Percentiles rank a stretch among this genome's conserved stretches.
Conservation (phyloP, 2,329 filamentous ascomycete genomes). For the Chaetothyriales sp. region DNA sequence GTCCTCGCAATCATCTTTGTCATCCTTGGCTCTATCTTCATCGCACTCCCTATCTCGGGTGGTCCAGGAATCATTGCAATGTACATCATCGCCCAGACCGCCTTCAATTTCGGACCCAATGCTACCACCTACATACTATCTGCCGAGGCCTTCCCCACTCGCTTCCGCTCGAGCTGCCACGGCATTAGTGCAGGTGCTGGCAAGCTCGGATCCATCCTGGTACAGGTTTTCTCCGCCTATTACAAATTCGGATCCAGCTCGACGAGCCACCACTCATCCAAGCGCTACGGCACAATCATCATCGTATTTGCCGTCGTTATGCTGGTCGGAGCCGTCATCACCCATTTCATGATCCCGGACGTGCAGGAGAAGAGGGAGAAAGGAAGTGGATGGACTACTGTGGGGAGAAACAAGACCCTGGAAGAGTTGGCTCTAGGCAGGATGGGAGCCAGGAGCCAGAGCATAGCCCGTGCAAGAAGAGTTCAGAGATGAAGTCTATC, state of each 20-base stretch:
- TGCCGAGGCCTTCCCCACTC: constrained; percentile 42
- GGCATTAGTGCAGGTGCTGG: constrained; percentile 39
- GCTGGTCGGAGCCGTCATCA: constrained; percentile 27
- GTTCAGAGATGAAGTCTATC: neutral
- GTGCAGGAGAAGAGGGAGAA: constrained; percentile 20
- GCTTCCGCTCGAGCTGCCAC: constrained; percentile 39
- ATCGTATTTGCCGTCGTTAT: constrained; percentile 29
- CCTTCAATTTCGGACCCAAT: constrained; percentile 35
- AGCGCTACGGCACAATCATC: constrained; percentile 26
- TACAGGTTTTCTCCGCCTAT: constrained; percentile 27
- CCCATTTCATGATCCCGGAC: constrained; percentile 28
- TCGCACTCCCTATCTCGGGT: constrained; percentile 22
- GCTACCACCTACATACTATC: constrained; percentile 34
- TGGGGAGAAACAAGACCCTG: constrained; percentile 24
- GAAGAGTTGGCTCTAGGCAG: constrained; percentile 27
- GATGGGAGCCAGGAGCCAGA: constrained; percentile 23
- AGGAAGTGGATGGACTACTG: constrained; percentile 6
- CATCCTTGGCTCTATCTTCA: constrained; percentile 28
- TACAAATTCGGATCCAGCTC: constrained; percentile 25
- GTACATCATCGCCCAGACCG: constrained; percentile 31
- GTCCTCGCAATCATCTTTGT: constrained; percentile 30
- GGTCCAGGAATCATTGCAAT: constrained; percentile 25
- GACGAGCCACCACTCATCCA: constrained; percentile 20
- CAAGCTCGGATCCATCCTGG: constrained; percentile 36
- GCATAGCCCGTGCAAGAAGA: neutral